Evolutionary conservation across 2,329 filamentous ascomycete species (phyloP), one percentile per base, ranked within the genome.

Genomic region (Chaetomium sp.): DNA sequence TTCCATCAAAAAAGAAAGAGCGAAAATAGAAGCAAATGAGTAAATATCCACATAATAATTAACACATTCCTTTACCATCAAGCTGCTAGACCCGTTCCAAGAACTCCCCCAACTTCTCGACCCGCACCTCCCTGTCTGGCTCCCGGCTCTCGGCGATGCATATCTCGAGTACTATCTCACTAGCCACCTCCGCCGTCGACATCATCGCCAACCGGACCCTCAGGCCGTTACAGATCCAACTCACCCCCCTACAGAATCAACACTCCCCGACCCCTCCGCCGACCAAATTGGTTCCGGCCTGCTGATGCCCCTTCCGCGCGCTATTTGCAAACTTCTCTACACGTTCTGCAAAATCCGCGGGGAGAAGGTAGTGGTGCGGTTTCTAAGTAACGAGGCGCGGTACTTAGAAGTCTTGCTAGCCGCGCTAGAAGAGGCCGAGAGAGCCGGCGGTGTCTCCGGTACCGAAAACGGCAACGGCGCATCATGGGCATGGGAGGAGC

Each of bases 41-140:
- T 27, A 5, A 37, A 9, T 48, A 6, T 27, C 4, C 5, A 10
- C 8, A 32, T 5, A 35, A 35, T 5, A 14, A 38, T 36, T 52
- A 34, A 46, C 42, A 41, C 37, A 10, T 11, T 6, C 32, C 32
- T 8, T 41, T 32, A 27, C 19, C 19, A 27, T 27, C 6, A 42
- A 58, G 76, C 69, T 80, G 4, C 82, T 99, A 49, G 91, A 96
- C 63, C 85, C 88, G 1, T 99, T 97, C 64, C 92, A 97, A 76
- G 91, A 96, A 75, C 86, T 95, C 62, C 94, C 94, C 14, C 94
- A 99, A 69, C 79, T 97, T 41, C 80, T 99, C 33, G 94, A 99
- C 71, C 83, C 89, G 8, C 82, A 92, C 69, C 78, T 99, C 43
- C 84, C 87, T 50, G 79, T 74, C 60, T 84, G 95, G 70, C 77